Conservation (phyloP, 306 rosid species). For the Macrotyloma uniflorum region DNA sequence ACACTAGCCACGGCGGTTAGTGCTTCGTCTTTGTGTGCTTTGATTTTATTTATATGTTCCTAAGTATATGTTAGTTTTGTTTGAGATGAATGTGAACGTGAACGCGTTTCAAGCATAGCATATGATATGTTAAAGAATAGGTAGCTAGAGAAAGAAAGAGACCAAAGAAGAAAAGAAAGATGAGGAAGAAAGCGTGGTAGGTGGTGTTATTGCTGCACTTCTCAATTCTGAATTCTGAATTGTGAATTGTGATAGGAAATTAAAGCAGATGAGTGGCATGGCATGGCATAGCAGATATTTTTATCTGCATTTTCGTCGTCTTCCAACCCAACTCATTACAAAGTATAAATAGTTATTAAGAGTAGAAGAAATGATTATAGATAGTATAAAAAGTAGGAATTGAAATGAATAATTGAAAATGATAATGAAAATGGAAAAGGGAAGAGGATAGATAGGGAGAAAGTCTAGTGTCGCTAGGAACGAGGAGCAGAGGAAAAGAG, state of each 20-base stretch:
- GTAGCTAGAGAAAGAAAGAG: neutral
- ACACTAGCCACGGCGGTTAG: conserved; percentile 56
- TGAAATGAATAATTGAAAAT: neutral
- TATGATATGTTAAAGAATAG: conserved; percentile 5
- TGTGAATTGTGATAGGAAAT: conserved; percentile 11
- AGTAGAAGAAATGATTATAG: too few species aligned
- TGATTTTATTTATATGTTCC: conserved; percentile 43
- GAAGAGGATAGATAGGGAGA: neutral
- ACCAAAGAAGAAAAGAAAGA: neutral
- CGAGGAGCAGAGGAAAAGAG: conserved; percentile 47
- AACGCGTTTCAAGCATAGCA: neutral
- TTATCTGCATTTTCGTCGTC: neutral
- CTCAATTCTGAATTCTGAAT: too few species aligned
- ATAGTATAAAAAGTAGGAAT: neutral
- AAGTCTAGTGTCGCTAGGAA: conserved; percentile 28
- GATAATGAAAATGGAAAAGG: neutral
- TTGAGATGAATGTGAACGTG: neutral
- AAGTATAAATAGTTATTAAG: neutral
- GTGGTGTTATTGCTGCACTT: neutral
- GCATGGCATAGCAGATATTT: neutral
- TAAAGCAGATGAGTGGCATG: neutral
- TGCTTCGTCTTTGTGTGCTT: conserved; percentile 54
- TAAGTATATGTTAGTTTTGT: neutral
- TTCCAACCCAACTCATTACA: neutral
- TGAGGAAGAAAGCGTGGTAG: neutral